Evolutionary conservation across 768 basidiomycete species (phyloP), one percentile per base, ranked within the genome.

Genomic region (Daedaleopsis nitida): DNA sequence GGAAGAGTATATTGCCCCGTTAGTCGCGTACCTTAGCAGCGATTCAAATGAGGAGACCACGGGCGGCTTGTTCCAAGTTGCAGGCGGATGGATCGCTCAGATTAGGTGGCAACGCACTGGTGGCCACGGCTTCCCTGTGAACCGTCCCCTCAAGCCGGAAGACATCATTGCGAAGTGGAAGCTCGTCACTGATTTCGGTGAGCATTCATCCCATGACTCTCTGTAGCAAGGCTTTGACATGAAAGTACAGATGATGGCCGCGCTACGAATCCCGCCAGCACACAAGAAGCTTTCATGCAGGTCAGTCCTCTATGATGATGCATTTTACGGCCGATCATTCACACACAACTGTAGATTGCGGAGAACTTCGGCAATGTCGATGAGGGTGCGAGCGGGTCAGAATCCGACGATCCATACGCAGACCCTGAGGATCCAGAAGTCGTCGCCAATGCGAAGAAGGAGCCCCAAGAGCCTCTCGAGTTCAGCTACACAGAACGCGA

Each of bases 31-130:
- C 72, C 82, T 99, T 35, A 87, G 84, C 4, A 94, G 92, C 70
- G 84, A 87, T 74, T 89, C 87, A 57, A 96, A 96, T 67, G 79
- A 81, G 17, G 83, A 86, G 39, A 87, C 86, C 9, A 84, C 88
- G 13, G 91, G 92, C 9, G 77, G 79, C 6, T 71, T 99, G 52
- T 96, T 96, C 73, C 96, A 98, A 73, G 83, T 94, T 43, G 83
- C 82, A 14, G 95, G 91, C 23, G 97, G 96, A 0, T 98, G 94
- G 92, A 89, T 90, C 3, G 92, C 92, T 1, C 86, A 95, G 73
- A 88, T 91, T 35, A 83, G 96, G 59, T 99, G 96, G 96, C 91
- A 98, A 73, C 86, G 94, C 14, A 80, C 93, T 10, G 90, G 88
- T 1, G 97, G 96, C 11, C 77, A 88, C 69, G 89, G 91, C 8